Conservation (phyloP, 257 asterid species). For the Solanum bukasovii region DNA sequence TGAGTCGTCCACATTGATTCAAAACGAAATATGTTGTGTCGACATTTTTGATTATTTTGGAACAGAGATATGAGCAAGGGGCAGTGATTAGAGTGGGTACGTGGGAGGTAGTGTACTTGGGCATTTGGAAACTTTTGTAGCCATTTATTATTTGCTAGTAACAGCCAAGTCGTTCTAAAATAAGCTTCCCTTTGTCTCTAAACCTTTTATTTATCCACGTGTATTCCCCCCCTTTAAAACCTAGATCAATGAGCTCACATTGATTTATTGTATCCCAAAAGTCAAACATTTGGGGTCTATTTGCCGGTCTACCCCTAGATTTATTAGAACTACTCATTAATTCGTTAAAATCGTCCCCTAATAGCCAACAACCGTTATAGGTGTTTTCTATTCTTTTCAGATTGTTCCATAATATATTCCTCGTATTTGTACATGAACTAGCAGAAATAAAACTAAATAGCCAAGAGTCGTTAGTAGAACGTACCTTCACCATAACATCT, state of each 20-base stretch:
- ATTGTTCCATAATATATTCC: not conserved
- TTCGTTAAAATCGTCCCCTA: not conserved
- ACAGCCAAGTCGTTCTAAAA: not conserved
- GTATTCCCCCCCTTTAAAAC: not conserved
- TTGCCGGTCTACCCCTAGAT: not conserved
- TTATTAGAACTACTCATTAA: not conserved
- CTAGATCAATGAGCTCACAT: not conserved
- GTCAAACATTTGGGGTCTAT: not conserved
- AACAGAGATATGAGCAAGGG: not conserved
- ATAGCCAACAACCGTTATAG: not conserved
- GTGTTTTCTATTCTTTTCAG: too few species aligned
- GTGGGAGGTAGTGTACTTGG: not conserved
- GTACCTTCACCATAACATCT: too few species aligned
- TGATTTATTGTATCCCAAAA: not conserved
- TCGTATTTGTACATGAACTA: too few species aligned
- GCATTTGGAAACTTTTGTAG: not conserved
- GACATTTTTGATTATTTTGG: not conserved
- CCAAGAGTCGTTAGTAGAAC: too few species aligned
- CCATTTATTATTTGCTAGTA: too few species aligned
- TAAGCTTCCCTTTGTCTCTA: not conserved
- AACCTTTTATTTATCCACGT: not conserved
- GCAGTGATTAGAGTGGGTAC: not conserved
- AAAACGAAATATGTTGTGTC: not conserved
- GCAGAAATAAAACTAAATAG: too few species aligned
- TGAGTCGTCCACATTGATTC: not conserved